These are phyloP conservation scores for Bruguiera hainesii DNA, from an alignment of 441 rosid species.

Conservation along the genomic window DNA sequence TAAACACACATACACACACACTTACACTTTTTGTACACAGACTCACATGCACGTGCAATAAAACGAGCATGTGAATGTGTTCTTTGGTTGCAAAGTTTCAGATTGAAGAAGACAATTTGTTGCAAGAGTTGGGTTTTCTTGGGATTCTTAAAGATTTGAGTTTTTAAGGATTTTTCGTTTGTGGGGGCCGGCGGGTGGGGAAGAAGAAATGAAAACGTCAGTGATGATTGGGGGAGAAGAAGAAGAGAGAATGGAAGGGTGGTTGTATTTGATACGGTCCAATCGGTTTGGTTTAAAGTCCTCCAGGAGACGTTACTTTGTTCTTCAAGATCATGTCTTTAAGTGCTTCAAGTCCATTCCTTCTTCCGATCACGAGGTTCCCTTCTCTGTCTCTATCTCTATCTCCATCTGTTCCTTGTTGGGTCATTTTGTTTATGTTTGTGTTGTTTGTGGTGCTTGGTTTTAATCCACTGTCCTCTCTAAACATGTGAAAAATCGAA, in stretches of 20 bases:
- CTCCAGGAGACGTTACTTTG: slow-evolving; percentile 82
- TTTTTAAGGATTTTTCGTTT: neutral
- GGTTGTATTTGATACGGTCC: slow-evolving; percentile 79
- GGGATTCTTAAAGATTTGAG: neutral
- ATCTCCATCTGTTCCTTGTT: neutral
- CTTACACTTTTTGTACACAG: too few species aligned
- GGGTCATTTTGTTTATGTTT: neutral
- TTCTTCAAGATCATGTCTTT: slow-evolving; percentile 71
- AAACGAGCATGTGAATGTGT: neutral
- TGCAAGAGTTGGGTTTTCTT: neutral
- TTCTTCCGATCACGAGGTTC: slow-evolving; percentile 53
- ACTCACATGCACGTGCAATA: too few species aligned
- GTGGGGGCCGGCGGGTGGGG: neutral
- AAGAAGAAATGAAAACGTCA: slow-evolving; percentile 26
- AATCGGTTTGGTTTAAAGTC: slow-evolving; percentile 76
- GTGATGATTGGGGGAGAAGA: slow-evolving; percentile 7
- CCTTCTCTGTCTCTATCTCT: neutral
- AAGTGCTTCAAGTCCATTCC: slow-evolving; percentile 71
- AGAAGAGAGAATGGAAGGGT: slow-evolving; percentile 74
- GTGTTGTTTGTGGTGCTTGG: neutral
- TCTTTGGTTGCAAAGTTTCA: neutral
- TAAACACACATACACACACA: neutral
- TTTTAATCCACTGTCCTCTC: neutral
- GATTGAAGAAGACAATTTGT: neutral
- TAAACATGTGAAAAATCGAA: neutral